These are phyloP conservation scores for Corchorus olitorius DNA, from an alignment of 345 rosid genomes.

Conservation along the genomic window DNA sequence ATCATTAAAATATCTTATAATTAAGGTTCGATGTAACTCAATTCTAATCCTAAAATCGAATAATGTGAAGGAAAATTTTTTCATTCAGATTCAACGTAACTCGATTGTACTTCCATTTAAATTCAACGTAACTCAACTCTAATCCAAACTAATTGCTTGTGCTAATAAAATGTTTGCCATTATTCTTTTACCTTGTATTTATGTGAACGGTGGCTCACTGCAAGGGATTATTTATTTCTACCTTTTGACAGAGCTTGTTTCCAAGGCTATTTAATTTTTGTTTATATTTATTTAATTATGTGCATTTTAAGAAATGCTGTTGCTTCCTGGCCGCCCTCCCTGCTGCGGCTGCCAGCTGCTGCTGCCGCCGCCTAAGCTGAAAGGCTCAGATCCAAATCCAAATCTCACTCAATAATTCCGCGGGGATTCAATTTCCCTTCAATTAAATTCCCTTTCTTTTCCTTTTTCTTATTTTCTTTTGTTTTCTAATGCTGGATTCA, in stretches of 20 bases:
- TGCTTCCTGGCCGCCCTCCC: too few relatives aligned
- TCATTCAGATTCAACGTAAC: too few relatives aligned
- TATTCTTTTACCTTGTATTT: background rate
- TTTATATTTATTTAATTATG: background rate
- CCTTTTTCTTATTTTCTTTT: background rate
- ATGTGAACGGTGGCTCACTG: background rate
- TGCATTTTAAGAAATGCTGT: conserved; percentile 7
- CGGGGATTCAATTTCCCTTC: background rate
- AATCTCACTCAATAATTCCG: conserved; percentile 25
- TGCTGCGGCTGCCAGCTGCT: background rate
- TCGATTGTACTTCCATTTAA: too few relatives aligned
- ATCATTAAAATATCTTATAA: too few relatives aligned
- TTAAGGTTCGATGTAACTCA: too few relatives aligned
- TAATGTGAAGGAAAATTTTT: too few relatives aligned
- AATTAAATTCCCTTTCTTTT: background rate
- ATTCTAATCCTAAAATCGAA: too few relatives aligned
- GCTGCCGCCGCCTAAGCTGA: background rate
- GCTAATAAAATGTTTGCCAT: background rate
- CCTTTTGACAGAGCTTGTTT: conserved; percentile 8
- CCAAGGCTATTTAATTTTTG: background rate
- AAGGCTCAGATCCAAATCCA: conserved; percentile 12
- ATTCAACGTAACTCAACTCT: too few relatives aligned
- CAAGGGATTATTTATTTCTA: background rate
- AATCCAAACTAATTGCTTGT: background rate
- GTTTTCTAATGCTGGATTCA: background rate